Percentiles rank a stretch among this genome's conserved stretches.
phyloP scores from a whole-genome alignment of 805 yeast species.

The Kodamaea restingae region DNA sequence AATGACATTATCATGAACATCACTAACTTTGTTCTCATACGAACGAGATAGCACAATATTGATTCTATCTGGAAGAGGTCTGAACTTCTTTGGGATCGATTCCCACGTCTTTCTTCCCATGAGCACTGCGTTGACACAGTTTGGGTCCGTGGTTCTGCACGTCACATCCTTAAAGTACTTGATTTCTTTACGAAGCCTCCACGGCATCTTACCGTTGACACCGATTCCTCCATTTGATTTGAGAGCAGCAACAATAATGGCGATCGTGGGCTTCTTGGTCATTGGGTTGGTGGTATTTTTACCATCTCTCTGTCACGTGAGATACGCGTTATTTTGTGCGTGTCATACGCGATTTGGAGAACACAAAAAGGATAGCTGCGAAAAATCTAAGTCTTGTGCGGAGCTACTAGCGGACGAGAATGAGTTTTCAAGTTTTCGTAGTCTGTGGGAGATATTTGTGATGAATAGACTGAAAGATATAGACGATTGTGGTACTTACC shows the following conservation, averaged over 20 bases:
- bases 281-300: neutral
- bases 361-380: slow-evolving; percentile 1
- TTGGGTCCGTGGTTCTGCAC: slow-evolving; percentile 31
- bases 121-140: slow-evolving; percentile 63
- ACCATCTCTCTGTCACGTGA: neutral
- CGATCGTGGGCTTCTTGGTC: slow-evolving; percentile 18
- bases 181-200: slow-evolving; percentile 84
- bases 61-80: slow-evolving; percentile 73
- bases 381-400: too few species aligned
- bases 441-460: too few species aligned
- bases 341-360: too few species aligned
- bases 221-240: slow-evolving; percentile 85
- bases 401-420: too few species aligned
- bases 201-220: slow-evolving; percentile 73
- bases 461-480: too few species aligned
- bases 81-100: slow-evolving; percentile 76
- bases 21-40: slow-evolving; percentile 14
- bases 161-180: slow-evolving; percentile 79
- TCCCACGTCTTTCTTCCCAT: slow-evolving; percentile 99
- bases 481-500: too few species aligned
- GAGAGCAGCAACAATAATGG: slow-evolving; percentile 79
- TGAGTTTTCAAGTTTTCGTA: too few species aligned
- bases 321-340: slow-evolving; percentile 1
- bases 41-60: slow-evolving; percentile 72
- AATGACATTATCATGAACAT: slow-evolving; percentile 22